Conservation (phyloP, 2,329 filamentous ascomycete genomes). For the Pestalotiopsis sp. region DNA sequence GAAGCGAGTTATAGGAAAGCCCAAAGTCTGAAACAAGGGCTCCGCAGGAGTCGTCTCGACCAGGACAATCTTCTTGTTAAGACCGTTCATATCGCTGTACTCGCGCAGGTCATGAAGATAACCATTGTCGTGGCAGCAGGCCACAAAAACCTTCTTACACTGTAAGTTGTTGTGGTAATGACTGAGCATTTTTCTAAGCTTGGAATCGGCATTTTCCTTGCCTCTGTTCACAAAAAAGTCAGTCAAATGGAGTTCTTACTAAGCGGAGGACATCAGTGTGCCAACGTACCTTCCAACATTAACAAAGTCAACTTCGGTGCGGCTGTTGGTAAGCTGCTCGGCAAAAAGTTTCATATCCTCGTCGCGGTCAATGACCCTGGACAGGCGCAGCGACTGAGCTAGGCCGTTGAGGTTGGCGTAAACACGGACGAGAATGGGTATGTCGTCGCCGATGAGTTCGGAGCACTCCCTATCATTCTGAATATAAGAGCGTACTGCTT, state of each 20-base stretch:
- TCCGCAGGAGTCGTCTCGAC: slow-evolving; percentile 36
- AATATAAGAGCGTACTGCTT: slow-evolving; percentile 31
- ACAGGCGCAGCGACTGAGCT: slow-evolving; percentile 33
- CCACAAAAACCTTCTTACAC: slow-evolving; percentile 36
- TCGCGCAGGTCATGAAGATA: slow-evolving; percentile 36
- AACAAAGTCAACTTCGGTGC: slow-evolving; percentile 36
- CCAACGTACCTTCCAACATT: slow-evolving; percentile 28
- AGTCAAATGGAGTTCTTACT: not conserved
- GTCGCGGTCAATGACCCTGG: slow-evolving; percentile 32
- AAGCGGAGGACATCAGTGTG: too few species aligned
- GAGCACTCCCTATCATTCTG: slow-evolving; percentile 19
- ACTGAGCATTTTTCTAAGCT: slow-evolving; percentile 28
- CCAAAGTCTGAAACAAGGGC: slow-evolving; percentile 32
- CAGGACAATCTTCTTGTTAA: slow-evolving; percentile 26
- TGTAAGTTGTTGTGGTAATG: slow-evolving; percentile 36
- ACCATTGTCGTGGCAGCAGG: slow-evolving; percentile 37
- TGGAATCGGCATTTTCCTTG: slow-evolving; percentile 34
- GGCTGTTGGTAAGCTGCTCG: slow-evolving; percentile 35
- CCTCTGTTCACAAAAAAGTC: slow-evolving; percentile 21
- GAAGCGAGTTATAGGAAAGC: slow-evolving; percentile 34
- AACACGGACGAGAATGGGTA: slow-evolving; percentile 34
- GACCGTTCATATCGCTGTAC: slow-evolving; percentile 27
- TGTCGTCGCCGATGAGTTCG: slow-evolving; percentile 27
- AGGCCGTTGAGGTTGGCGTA: slow-evolving; percentile 37
- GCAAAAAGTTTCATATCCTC: slow-evolving; percentile 35